Percentiles rank a stretch among this genome's conserved stretches.
Conservation (phyloP, 2,329 filamentous ascomycete species). For the Fusarium sp. region DNA sequence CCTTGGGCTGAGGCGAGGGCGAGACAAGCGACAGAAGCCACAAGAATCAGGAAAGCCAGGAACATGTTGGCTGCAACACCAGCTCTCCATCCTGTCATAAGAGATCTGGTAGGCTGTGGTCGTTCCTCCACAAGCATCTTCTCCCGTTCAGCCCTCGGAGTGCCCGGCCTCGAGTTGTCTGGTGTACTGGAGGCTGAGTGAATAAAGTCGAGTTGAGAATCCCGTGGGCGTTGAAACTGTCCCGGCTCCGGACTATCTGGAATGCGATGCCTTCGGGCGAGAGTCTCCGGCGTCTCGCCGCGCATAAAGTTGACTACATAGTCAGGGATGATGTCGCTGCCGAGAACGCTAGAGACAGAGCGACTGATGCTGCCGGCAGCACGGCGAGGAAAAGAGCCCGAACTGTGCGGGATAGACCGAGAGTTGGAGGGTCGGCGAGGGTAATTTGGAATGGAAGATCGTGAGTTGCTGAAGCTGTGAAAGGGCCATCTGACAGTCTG, state of each 20-base stretch:
- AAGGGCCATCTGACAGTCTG: constrained; percentile 46
- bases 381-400: constrained; percentile 41
- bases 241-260: constrained; percentile 45
- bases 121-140: constrained; percentile 41
- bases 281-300: constrained; percentile 65
- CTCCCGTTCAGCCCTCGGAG: constrained; percentile 42
- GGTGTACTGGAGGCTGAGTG: constrained; percentile 18
- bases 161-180: constrained; percentile 35
- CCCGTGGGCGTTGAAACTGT: constrained; percentile 34
- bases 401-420: constrained; percentile 39
- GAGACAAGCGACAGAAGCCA: constrained; percentile 55
- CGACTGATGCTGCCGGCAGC: constrained; percentile 46
- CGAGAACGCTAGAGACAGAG: constrained; percentile 50
- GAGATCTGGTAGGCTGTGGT: constrained; percentile 43
- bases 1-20: constrained; percentile 53
- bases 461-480: constrained; percentile 46
- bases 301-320: constrained; percentile 67
- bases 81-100: constrained; percentile 60
- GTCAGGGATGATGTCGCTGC: constrained; percentile 63
- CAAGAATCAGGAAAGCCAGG: constrained; percentile 53
- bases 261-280: constrained; percentile 57
- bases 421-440: constrained; percentile 36
- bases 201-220: constrained; percentile 33
- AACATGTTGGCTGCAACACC: constrained; percentile 59
- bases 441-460: constrained; percentile 40